Base-by-base conservation (phyloP, 345 rosid genomes). In the Kandelia obovata region DNA sequence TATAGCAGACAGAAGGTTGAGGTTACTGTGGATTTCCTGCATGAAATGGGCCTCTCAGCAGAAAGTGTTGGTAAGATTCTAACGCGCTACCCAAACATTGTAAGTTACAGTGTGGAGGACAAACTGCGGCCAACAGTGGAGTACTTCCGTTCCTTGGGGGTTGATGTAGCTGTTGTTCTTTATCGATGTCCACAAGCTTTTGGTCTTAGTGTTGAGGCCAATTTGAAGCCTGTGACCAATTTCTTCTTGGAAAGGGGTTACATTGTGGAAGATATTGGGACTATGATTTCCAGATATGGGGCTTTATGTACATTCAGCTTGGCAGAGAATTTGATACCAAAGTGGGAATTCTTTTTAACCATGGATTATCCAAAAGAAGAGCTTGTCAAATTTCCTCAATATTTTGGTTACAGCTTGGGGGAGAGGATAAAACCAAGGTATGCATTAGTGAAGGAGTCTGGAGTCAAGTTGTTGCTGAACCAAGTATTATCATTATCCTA, bases 341-440 rank as follows among this genome's bases (percentile, higher is more conserved):
- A 93, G 76, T 93, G 98, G 98, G 92, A 93, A 51, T 93, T 85
- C 78, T 93, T 87, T 85, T 78, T 87, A 77, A 90, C 89, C 39
- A 89, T 86, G 96, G 97, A 86, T 67, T 93, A 89, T 78, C 76
- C 89, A 2, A 86, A 72, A 25, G 75, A 87, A 4, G 97, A 90
- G 78, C 94, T 93, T 2, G 87, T 90, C 30, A 90, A 90, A 73
- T 90, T 90, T 63, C 98, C 96, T 34, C 93, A 93, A 72, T 93
- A 84, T 82, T 93, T 93, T 17, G 96, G 98, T 60, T 93, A 90
- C 65, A 93, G 93, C 72, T 82, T 93, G 75, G 88, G 83, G 53
- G 88, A 78, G 63, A 86, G 97, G 84, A 89, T 93, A 71, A 93
- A 89, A 79, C 96, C 98, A 17, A 80, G 98, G 65, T 83, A 83